These are phyloP conservation scores for Hygrophoropsis aurantiaca DNA, from an alignment of 768 basidiomycete genomes.

Conservation along the genomic window DNA sequence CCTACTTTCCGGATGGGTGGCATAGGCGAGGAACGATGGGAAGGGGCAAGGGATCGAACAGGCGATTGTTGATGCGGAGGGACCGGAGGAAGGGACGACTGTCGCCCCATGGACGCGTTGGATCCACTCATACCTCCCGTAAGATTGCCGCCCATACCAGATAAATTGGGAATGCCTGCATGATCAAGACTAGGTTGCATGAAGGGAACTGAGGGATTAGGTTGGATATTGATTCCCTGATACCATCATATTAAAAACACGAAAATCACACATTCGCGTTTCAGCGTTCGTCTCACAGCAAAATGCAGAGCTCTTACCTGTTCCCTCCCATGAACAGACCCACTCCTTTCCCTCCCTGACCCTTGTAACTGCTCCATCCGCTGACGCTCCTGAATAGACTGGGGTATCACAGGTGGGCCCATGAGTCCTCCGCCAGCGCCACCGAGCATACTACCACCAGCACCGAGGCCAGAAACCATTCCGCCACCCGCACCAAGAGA, in stretches of 20 bases:
- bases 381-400: constrained; percentile 21
- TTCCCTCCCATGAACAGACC: constrained; percentile 21
- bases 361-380: constrained; percentile 24
- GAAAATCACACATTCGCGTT: constrained; percentile 1
- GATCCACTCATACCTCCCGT: too few relatives aligned
- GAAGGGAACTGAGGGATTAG: constrained; percentile 17
- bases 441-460: constrained; percentile 23
- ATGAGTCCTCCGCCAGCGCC: constrained; percentile 34
- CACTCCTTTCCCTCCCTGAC: constrained; percentile 23
- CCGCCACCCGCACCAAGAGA: constrained; percentile 12
- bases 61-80: constrained; percentile 24
- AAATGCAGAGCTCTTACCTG: constrained; percentile 17
- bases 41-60: constrained; percentile 13
- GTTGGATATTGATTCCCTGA: constrained; percentile 1
- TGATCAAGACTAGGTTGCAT: constrained; percentile 19
- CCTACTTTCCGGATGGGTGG: constrained; percentile 17
- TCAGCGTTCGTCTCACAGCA: too few relatives aligned
- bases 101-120: constrained; percentile 8
- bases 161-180: constrained; percentile 5
- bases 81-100: constrained; percentile 23
- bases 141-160: too few relatives aligned
- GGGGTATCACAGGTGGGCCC: constrained; percentile 38
- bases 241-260: not conserved
- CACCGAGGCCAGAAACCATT: constrained; percentile 11
- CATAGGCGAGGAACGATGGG: constrained; percentile 23